Base-by-base conservation (phyloP, 2,329 filamentous ascomycete genomes). In the Exophiala spinifera region DNA sequence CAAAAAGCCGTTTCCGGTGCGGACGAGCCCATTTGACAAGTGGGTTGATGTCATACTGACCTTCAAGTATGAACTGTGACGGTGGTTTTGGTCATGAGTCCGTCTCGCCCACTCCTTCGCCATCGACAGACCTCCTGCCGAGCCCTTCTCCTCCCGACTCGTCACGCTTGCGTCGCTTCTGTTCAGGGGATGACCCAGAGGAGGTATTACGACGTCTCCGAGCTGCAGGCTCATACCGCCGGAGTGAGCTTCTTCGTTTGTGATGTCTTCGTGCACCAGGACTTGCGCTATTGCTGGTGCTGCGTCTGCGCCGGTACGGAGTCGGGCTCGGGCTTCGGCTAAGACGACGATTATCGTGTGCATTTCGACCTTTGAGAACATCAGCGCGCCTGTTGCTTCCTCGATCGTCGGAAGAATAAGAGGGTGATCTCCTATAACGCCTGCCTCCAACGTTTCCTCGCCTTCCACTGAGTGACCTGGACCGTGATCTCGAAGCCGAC, bases 351-450 rank as follows among this genome's bases (percentile, higher is more conserved):
- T 65, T 70, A 65, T 77, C 74, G 62, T 69, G 72, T 63, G 64
- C 63, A 58, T 66, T 68, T 61, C 67, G 67, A 63, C 65, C 76
- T 67, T 76, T 77, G 65, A 69, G 72, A 74, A 74, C 63, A 76
- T 79, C 76, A 79, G 76, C 73, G 61, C 72, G 70, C 64, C 70
- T 68, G 61, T 72, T 71, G 68, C 64, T 70, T 65, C 60, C 67
- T 62, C 73, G 67, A 62, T 71, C 67, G 68, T 70, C 68, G 65
- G 67, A 67, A 60, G 70, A 71, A 63, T 71, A 67, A 65, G 70
- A 74, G 56, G 72, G 71, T 65, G 72, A 73, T 72, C 72, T 72
- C 64, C 71, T 73, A 61, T 67, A 62, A 65, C 72, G 71, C 60
- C 67, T 66, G 54, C 60, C 54, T 61, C 67, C 63, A 53, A 65